Conservation (phyloP, 768 basidiomycete genomes). For the Agrocybe chaxingu region DNA sequence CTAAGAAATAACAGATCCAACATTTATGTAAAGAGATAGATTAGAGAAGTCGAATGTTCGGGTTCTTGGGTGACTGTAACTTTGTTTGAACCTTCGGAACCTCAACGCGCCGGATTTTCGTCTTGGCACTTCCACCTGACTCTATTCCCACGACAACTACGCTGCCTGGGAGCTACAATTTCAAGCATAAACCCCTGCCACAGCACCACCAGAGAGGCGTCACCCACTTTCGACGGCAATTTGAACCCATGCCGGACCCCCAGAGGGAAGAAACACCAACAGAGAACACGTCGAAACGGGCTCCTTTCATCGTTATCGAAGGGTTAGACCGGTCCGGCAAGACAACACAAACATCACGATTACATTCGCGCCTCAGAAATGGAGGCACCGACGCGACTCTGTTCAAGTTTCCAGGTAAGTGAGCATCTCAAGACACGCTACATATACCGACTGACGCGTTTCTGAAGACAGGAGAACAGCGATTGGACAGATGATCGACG, state of each 20-base stretch:
- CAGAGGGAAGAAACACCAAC: background rate
- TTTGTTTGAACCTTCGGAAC: no score
- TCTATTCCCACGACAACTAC: no score
- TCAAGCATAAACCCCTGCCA: no score
- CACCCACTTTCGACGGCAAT: background rate
- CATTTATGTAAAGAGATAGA: no score
- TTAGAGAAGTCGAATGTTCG: no score
- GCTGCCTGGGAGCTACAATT: no score
- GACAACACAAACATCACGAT: conserved; percentile 74
- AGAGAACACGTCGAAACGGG: conserved; percentile 31
- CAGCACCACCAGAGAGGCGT: no score
- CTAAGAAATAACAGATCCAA: no score
- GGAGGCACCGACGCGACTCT: conserved; percentile 47
- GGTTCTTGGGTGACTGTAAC: no score
- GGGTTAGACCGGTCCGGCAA: conserved; percentile 97
- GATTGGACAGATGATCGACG: conserved; percentile 91
- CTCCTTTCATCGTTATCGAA: conserved; percentile 89
- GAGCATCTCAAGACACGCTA: background rate
- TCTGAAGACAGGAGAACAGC: conserved; percentile 83
- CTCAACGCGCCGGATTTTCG: no score
- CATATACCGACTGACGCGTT: background rate
- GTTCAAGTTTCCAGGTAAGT: conserved; percentile 88
- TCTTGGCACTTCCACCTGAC: no score
- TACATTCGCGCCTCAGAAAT: conserved; percentile 52
- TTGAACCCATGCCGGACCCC: background rate